Base-by-base conservation (phyloP, 495 filamentous ascomycete genomes). In the Lindgomyces ingoldianus region DNA sequence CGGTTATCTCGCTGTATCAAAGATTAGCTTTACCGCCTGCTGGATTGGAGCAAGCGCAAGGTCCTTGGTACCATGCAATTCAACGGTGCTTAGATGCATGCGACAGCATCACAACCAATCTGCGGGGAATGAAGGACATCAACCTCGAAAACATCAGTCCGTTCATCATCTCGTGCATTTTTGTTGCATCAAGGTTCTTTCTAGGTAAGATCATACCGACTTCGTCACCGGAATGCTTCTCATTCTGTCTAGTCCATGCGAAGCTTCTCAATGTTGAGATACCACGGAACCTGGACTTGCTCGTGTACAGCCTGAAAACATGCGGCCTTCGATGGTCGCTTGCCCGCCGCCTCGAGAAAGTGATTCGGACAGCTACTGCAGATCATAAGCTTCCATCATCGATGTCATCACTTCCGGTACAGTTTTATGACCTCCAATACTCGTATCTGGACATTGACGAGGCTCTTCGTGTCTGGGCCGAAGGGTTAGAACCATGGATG, bases 41-140 rank as follows among this genome's bases (percentile, higher is more conserved):
- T 12, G 66, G 61, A 26, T 60, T 65, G 14, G 64, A 62, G 19
- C 53, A 67, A 30, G 58, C 42, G 4, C 59, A 64, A 54, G 64
- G 59, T 10, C 63, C 70, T 10, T 74, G 69, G 73, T 65, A 71
- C 56, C 67, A 74, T 27, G 73, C 73, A 19, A 75, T 65, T 12
- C 69, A 73, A 36, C 70, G 73, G 22, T 75, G 73, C 57, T 42
- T 75, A 16, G 69, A 74, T 57, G 72, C 73, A 11, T 70, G 72
- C 53, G 73, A 74, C 25, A 63, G 68, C 33, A 73, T 73, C 58
- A 69, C 66, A 19, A 65, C 48, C 51, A 56, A 63, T 11, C 48
- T 75, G 10, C 57, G 68, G 1, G 62, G 46, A 4, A 66, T 73
- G 51, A 57, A 49, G 10, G 73, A 75, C 25, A 68, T 61, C 22